Evolutionary conservation across 108 stramenopile species (phyloP).

Genomic region (Cafeteria roenbergensis): DNA sequence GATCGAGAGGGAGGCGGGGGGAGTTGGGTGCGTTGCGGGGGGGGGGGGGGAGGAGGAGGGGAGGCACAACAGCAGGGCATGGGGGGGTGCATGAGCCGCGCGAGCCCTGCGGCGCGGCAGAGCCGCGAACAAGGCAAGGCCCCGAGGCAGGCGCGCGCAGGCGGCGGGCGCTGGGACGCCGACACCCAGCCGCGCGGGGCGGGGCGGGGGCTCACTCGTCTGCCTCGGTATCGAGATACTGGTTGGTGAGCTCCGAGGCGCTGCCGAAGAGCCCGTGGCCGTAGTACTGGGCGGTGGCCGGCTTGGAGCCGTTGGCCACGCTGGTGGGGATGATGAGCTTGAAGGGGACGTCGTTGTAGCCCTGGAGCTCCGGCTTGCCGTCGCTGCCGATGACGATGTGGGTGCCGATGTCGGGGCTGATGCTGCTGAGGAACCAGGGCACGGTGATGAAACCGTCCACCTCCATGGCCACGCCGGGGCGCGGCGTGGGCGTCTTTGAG

Average conservation of each 20-base stretch:
- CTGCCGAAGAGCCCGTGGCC: slow-evolving; percentile 10
- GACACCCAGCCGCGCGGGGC: too few species aligned
- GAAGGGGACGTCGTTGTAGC: neutral
- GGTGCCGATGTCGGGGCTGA: neutral
- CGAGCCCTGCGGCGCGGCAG: too few species aligned
- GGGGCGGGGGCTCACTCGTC: too few species aligned
- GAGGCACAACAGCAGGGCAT: too few species aligned
- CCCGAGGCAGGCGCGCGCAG: too few species aligned
- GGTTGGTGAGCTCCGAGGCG: neutral
- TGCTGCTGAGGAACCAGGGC: slow-evolving; percentile 2
- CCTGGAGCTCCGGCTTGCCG: neutral
- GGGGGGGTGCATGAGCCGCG: too few species aligned
- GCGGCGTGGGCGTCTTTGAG: neutral
- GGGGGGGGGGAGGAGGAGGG: too few species aligned
- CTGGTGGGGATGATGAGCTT: neutral
- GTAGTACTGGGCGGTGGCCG: neutral
- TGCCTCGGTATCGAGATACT: neutral
- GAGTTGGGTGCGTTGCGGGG: too few species aligned
- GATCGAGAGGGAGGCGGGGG: too few species aligned
- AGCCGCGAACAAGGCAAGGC: too few species aligned
- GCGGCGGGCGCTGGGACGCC: too few species aligned
- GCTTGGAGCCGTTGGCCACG: neutral
- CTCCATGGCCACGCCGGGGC: neutral
- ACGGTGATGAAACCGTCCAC: neutral
- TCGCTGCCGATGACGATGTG: too few species aligned